Percentiles rank a stretch among this genome's conserved stretches.
phyloP scores from a whole-genome alignment of 2,329 filamentous ascomycete genomes.

The Exophiala bonariae region DNA sequence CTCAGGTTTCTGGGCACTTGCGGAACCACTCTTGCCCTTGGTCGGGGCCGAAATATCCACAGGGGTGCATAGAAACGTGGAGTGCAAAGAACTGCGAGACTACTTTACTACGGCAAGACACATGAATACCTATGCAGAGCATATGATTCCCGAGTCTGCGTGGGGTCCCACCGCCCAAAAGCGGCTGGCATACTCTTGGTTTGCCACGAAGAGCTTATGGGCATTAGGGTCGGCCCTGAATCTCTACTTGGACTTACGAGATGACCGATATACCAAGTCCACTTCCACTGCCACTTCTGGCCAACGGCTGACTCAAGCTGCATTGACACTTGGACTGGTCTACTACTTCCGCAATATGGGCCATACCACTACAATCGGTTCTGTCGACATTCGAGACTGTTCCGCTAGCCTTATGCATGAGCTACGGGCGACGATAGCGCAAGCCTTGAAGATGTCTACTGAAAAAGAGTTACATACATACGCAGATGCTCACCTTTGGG shows the following conservation, averaged over 20 bases:
- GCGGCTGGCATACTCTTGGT: constrained; percentile 6
- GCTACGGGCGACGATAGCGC: neutral
- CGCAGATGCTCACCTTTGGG: constrained; percentile 6
- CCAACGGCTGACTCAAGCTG: constrained; percentile 3
- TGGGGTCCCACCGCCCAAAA: constrained; percentile 3
- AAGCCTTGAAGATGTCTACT: neutral
- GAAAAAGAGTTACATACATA: neutral
- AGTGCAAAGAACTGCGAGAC: neutral
- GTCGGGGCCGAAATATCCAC: neutral
- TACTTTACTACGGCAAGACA: neutral
- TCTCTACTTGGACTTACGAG: constrained; percentile 2
- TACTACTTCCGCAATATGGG: constrained; percentile 3
- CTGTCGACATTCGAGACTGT: constrained; percentile 5
- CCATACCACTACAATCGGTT: constrained; percentile 2
- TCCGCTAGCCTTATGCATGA: constrained; percentile 2
- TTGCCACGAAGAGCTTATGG: constrained; percentile 5
- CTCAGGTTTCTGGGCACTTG: constrained; percentile 3
- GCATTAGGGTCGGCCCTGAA: neutral
- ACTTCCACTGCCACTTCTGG: neutral
- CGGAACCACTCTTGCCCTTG: constrained; percentile 2
- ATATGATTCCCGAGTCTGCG: neutral
- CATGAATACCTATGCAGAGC: neutral
- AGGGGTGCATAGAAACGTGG: neutral
- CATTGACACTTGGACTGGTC: neutral
- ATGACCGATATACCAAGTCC: neutral